Evolutionary conservation across 2,329 filamentous ascomycete genomes (phyloP).

Genomic region (Colletotrichum zoysiae): DNA sequence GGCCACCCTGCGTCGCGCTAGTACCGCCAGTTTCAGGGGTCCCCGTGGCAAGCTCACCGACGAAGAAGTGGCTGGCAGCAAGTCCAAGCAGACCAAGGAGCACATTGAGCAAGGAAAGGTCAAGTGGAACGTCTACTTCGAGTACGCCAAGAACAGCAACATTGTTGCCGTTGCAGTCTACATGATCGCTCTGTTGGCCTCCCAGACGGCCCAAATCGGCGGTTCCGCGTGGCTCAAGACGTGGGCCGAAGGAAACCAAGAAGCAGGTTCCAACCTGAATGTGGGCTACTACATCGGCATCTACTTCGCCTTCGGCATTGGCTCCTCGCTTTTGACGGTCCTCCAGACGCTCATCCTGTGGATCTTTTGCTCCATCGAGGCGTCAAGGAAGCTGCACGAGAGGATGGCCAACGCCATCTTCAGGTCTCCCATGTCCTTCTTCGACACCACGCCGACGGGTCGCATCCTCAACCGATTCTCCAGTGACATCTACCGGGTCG

Average conservation of each 20-base stretch:
- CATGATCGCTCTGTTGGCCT: conserved; percentile 78
- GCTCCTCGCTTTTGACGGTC: conserved; percentile 86
- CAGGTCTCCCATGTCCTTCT: conserved; percentile 98
- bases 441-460: conserved; percentile 96
- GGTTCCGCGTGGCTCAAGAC: conserved; percentile 93
- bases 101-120: conserved; percentile 95
- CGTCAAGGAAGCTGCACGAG: conserved; percentile 95
- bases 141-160: conserved; percentile 97
- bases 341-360: conserved; percentile 94
- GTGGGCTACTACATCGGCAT: conserved; percentile 93
- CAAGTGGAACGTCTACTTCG: conserved; percentile 93
- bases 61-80: conserved; percentile 81
- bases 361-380: conserved; percentile 99
- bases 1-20: conserved; percentile 87
- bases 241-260: conserved; percentile 87
- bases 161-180: conserved; percentile 86
- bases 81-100: conserved; percentile 89
- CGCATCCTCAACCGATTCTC: conserved; percentile 97
- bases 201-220: conserved; percentile 85
- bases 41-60: conserved; percentile 86
- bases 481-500: conserved; percentile 83
- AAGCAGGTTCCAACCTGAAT: conserved; percentile 75
- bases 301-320: conserved; percentile 95
- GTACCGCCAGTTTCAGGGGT: conserved; percentile 89
- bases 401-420: conserved; percentile 98